Base-by-base conservation (phyloP, 257 asterid species). In the Lycium ferocissimum region DNA sequence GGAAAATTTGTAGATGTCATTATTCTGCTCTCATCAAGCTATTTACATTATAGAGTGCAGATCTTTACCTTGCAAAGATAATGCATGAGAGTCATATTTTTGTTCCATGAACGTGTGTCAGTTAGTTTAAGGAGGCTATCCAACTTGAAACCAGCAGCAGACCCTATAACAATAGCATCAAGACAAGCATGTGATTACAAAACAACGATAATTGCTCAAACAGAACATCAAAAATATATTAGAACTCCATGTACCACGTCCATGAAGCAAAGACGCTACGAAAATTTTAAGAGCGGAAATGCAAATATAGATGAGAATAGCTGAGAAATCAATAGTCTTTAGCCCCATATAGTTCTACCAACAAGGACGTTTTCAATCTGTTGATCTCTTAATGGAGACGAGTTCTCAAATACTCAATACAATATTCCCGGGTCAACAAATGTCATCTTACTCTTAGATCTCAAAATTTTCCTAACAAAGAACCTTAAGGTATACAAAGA, bases 91-190 rank as follows among this genome's bases (percentile, higher is more conserved):
- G 99, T 95, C 85, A 94, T 92, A 89, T 93, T 94, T 86, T 92
- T 93, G 90, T 94, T 95, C 38, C 90, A 90, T 15, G 98, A 91
- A 85, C 99, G 90, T 59, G 98, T 95, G 83, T 95, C 99, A 15
- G 93, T 90, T 72, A 95, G 97, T 88, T 95, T 95, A 47, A 93
- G 94, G 81, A 95, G 99, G 87, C 99, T 94, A 72, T 95, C 99
- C 84, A 95, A 86, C 84, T 97, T 95, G 91, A 95, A 95, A 62
- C 99, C 99, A 35, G 93, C 94, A 69, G 98, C 99, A 86, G 97
- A 93, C 84, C 99, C 98, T 95, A 88, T 82, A 85, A 33, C 63
- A 37, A 61, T 76, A 26, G 63, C 63, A 26, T 76, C 47, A 76
- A 76, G 45, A 26, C 82, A 18, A 58, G 65, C 26, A 58, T 58